Evolutionary conservation across 495 filamentous ascomycete genomes (phyloP).

Genomic region (Cercophora scortea): DNA sequence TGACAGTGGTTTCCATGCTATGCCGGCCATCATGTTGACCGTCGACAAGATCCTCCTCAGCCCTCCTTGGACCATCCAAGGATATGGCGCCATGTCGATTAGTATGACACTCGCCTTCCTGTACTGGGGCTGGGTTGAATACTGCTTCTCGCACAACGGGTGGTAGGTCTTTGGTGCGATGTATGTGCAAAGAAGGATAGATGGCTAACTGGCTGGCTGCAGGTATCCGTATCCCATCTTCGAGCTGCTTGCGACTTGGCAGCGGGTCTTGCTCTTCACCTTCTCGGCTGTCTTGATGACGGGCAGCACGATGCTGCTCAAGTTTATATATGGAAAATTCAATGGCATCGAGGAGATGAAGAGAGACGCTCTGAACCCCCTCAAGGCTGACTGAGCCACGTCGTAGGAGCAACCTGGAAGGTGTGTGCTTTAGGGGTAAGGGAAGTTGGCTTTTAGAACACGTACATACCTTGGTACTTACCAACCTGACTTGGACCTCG

Average conservation of each 20-base stretch:
- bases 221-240: conserved; percentile 90
- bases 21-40: conserved; percentile 63
- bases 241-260: conserved; percentile 48
- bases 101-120: conserved; percentile 58
- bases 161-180: conserved; percentile 40
- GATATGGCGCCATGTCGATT: conserved; percentile 51
- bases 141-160: conserved; percentile 66
- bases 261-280: conserved; percentile 61
- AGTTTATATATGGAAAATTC: conserved; percentile 57
- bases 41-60: conserved; percentile 67
- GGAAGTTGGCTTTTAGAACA: too few species aligned
- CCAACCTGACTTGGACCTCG: too few species aligned
- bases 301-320: conserved; percentile 55
- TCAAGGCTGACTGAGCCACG: conserved; percentile 15
- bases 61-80: conserved; percentile 70
- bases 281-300: conserved; percentile 66
- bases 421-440: too few species aligned
- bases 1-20: conserved; percentile 59
- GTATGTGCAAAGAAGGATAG: background rate
- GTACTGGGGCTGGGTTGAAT: conserved; percentile 89
- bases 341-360: conserved; percentile 53
- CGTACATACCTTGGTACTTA: too few species aligned
- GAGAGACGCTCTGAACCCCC: conserved; percentile 18
- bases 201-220: conserved; percentile 10
- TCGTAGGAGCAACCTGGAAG: conserved; percentile 1